Percentiles rank a stretch among this genome's conserved stretches.
Evolutionary conservation across 2,329 filamentous ascomycete species (phyloP).

Genomic region (Xylaria digitata): DNA sequence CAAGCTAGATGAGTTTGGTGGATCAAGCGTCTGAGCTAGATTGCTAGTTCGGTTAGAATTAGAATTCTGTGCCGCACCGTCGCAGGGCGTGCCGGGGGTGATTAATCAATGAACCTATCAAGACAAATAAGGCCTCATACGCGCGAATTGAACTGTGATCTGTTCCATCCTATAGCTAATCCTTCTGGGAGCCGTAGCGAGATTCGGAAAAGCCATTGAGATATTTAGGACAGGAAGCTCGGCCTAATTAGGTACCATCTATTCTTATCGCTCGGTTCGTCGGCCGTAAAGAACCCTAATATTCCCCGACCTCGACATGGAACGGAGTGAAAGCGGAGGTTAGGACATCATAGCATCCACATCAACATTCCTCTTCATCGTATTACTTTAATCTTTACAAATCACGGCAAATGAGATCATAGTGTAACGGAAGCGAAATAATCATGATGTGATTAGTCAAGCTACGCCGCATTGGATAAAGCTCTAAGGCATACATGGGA

Average conservation of each 20-base stretch:
- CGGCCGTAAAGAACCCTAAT: background rate
- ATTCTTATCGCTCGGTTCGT: constrained; percentile 8
- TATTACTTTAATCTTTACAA: background rate
- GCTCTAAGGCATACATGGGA: background rate
- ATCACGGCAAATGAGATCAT: background rate
- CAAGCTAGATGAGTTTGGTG: background rate
- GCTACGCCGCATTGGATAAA: background rate
- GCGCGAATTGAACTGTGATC: too few relatives aligned
- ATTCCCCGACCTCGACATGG: background rate
- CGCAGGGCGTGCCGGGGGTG: background rate
- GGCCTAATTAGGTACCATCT: constrained; percentile 5
- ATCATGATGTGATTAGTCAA: background rate
- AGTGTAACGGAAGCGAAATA: background rate
- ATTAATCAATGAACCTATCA: background rate
- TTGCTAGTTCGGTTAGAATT: background rate
- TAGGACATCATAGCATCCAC: background rate
- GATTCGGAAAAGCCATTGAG: constrained; percentile 5
- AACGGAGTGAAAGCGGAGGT: background rate
- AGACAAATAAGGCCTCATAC: constrained; percentile 19
- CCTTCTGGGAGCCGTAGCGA: background rate
- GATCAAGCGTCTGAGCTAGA: constrained; percentile 1
- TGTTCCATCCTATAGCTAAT: background rate
- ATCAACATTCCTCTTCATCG: constrained; percentile 3
- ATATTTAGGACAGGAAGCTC: background rate
- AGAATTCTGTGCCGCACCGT: constrained; percentile 1